phyloP scores from a whole-genome alignment of 108 stramenopile genomes.

The Cyclotella kingstonii region DNA sequence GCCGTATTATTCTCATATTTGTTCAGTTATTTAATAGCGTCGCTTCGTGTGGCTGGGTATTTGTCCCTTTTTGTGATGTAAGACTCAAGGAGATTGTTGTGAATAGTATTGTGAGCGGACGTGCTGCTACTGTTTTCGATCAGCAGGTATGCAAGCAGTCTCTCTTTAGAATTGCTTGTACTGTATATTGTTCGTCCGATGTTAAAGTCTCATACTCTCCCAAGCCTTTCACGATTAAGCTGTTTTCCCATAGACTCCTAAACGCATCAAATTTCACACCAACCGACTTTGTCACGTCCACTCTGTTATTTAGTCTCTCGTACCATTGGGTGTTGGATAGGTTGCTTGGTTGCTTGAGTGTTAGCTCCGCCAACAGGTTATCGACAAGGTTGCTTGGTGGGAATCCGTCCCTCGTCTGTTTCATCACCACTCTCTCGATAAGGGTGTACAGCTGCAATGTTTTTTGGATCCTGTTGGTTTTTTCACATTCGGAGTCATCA shows the following conservation, averaged over 20 bases:
- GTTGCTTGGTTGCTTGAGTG: slow-evolving; percentile 1
- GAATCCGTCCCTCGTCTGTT: background rate
- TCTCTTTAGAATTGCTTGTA: background rate
- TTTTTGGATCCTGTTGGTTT: too few species aligned
- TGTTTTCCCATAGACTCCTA: slow-evolving; percentile 5
- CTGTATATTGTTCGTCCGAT: background rate
- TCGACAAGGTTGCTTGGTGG: slow-evolving; percentile 7
- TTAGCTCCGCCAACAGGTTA: slow-evolving; percentile 1
- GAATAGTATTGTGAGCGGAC: background rate
- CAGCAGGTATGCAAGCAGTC: slow-evolving; percentile 3
- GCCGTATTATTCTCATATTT: slow-evolving; percentile 22
- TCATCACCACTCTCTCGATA: too few species aligned
- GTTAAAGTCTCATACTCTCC: background rate
- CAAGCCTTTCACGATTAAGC: background rate
- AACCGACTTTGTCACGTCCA: slow-evolving; percentile 1
- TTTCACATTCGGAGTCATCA: too few species aligned
- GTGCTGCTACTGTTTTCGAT: background rate
- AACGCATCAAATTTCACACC: slow-evolving; percentile 3
- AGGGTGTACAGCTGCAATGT: too few species aligned
- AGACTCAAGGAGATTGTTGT: background rate
- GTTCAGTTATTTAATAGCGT: slow-evolving; percentile 4
- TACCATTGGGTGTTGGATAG: background rate
- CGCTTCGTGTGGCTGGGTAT: background rate
- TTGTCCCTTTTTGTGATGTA: background rate
- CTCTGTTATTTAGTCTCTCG: slow-evolving; percentile 2